Base-by-base conservation (phyloP, 345 rosid species). In the Adansonia digitata region DNA sequence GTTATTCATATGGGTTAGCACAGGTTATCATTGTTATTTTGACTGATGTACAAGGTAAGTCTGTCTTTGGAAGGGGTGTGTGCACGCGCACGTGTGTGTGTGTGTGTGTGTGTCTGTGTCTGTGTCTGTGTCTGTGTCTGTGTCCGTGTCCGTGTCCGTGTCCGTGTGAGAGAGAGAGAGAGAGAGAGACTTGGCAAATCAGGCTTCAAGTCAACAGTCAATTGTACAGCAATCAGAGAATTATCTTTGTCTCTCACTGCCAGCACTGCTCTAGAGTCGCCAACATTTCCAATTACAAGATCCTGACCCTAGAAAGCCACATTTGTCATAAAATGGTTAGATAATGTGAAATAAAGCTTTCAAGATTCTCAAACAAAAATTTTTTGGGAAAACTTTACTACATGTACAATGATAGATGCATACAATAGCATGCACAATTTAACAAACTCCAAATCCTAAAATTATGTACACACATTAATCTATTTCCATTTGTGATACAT, bases 141-240 rank as follows among this genome's bases (percentile, higher is more conserved):
- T n/a, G n/a, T n/a, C n/a, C n/a, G n/a, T n/a, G n/a, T n/a, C n/a
- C n/a, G 42, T 31, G 35, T 5, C 26, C 5, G 51, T 55, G 20
- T 24, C 61, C 11, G 49, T 14, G 73, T 51, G 80, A 73, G 77
- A 67, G 77, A 74, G 66, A 75, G 77, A 73, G 74, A 69, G 80
- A 82, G 84, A 77, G 71, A 80, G 76, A 49, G 60, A 94, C 98
- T 84, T 73, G 98, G 98, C 75, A 94, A 82, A 85, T 94, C 95
- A 11, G 98, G 98, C 89, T 94, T 94, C 89, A 94, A 85, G 86
- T 94, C 98, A 71, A 94, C 78, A 6, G 98, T 94, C 81, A 94
- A 81, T 59, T 92, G 98, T 64, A 88, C 64, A 62, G 97, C 92
- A 67, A 85, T 69, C 85, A 94, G 85, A 61, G 86, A 81, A 81